Percentiles rank a stretch among this genome's conserved stretches.
Evolutionary conservation across 345 rosid species (phyloP).

Genomic region (Brassica nigra): DNA sequence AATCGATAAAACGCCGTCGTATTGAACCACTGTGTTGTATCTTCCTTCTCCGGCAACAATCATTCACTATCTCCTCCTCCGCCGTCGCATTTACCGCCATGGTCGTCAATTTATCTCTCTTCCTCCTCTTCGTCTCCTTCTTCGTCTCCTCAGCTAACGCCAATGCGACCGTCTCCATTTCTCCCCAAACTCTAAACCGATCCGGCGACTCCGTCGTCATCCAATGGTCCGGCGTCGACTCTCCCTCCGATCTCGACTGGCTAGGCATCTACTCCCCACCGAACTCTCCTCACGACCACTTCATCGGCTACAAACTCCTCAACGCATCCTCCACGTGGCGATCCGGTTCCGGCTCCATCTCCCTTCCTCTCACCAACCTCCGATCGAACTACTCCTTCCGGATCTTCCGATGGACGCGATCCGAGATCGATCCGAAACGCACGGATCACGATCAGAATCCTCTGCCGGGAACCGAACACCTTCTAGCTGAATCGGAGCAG

Average conservation of each 20-base stretch:
- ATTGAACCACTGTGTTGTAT: background rate
- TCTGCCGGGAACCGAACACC: constrained; percentile 64
- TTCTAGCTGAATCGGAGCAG: constrained; percentile 52
- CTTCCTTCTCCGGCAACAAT: constrained; percentile 14
- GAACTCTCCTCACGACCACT: constrained; percentile 60
- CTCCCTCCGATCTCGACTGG: constrained; percentile 86
- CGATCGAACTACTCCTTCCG: constrained; percentile 81
- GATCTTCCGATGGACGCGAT: constrained; percentile 79
- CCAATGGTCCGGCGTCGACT: constrained; percentile 69
- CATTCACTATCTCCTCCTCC: background rate
- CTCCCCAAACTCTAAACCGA: constrained; percentile 53
- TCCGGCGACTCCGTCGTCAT: constrained; percentile 69
- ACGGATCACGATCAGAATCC: constrained; percentile 83
- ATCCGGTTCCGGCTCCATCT: constrained; percentile 69
- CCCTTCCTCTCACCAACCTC: constrained; percentile 71
- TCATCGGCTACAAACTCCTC: constrained; percentile 85
- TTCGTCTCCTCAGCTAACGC: constrained; percentile 32
- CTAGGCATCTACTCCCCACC: constrained; percentile 87
- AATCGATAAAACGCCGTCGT: background rate
- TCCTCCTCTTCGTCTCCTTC: constrained; percentile 28
- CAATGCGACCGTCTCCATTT: constrained; percentile 42
- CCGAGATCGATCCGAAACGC: constrained; percentile 56
- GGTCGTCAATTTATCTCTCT: constrained; percentile 34
- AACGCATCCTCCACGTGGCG: constrained; percentile 55
- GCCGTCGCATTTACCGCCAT: constrained; percentile 6